Base-by-base conservation (phyloP, 164 flowering plant genomes). In the Dillenia suffruticosa region DNA sequence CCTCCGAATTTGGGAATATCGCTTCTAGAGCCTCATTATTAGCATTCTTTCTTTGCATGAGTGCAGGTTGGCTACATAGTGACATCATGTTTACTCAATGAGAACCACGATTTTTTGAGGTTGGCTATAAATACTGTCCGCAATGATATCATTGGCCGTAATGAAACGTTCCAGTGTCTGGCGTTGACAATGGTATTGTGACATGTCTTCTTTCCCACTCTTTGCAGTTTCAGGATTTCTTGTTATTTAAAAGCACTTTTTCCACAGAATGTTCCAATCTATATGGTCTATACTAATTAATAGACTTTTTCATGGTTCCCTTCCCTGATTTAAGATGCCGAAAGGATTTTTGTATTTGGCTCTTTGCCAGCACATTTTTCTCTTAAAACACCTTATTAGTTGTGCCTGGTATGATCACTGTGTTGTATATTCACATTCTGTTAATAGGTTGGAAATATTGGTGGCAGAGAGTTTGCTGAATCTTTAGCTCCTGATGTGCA, bases 401-500 rank as follows among this genome's bases (percentile, higher is more conserved):
- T 5, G 40, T 32, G 40, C 40, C 5, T 5, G 5, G 40, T 32
- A 32, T 32, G 40, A 32, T 32, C 40, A 5, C 6, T 32, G 40
- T 32, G 40, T 32, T 7, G 0, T 45, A n/a, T 63, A 12, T 55
- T 12, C 46, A 58, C 9, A 32, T 64, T 63, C 15, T 52, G 32
- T 54, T 57, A 50, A 50, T 44, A 95, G 98, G 98, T 92, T 68
- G 99, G 99, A 16, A 95, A 95, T 72, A 92, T 90, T 76, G 98
- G 99, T 63, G 99, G 99, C 50, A 83, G 99, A 80, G 99, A 95
- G 54, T 95, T 95, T 77, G 87, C 99, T 17, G 98, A 95, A 74
- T 95, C 99, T 10, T 82, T 95, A 68, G 97, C 99, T 53, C 95
- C 96, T 68, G 97, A 95, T 84, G 99, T 90, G 44, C 99, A 95